Percentiles rank a stretch among this genome's conserved stretches.
Conservation (phyloP, 352 stramenopile species). For the Phytophthora megakarya region DNA sequence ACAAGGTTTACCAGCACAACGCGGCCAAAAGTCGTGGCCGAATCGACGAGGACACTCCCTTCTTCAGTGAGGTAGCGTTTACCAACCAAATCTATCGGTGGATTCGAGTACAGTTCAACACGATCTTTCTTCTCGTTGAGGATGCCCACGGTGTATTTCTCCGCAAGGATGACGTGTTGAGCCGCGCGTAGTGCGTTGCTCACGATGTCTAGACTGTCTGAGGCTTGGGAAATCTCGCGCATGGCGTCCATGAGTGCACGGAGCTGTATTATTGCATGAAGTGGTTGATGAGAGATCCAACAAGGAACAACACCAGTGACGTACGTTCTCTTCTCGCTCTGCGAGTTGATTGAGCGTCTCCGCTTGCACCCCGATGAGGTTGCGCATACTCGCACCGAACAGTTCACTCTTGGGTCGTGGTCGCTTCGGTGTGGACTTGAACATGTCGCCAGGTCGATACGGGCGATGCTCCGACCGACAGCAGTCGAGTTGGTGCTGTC, state of each 20-base stretch:
- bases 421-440: slow-evolving; percentile 28
- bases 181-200: slow-evolving; percentile 56
- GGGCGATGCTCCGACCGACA: slow-evolving; percentile 38
- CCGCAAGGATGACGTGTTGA: slow-evolving; percentile 51
- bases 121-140: slow-evolving; percentile 68
- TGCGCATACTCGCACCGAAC: slow-evolving; percentile 50
- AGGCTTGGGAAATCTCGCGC: slow-evolving; percentile 62
- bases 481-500: slow-evolving; percentile 60
- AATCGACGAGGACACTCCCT: slow-evolving; percentile 55
- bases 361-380: slow-evolving; percentile 58
- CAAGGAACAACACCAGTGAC: not conserved
- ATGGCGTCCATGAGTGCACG: slow-evolving; percentile 67
- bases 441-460: slow-evolving; percentile 13
- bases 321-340: slow-evolving; percentile 58
- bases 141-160: slow-evolving; percentile 66
- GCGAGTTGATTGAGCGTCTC: slow-evolving; percentile 56
- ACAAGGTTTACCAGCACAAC: slow-evolving; percentile 53
- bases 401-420: slow-evolving; percentile 53
- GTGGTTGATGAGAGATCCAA: not conserved
- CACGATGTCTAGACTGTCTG: slow-evolving; percentile 57
- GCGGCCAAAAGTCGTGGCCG: slow-evolving; percentile 69
- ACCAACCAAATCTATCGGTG: slow-evolving; percentile 45
- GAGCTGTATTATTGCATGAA: slow-evolving; percentile 35
- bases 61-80: slow-evolving; percentile 60
- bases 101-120: slow-evolving; percentile 69